Conservation (phyloP, 2,329 filamentous ascomycete genomes). For the Fusarium sp. region DNA sequence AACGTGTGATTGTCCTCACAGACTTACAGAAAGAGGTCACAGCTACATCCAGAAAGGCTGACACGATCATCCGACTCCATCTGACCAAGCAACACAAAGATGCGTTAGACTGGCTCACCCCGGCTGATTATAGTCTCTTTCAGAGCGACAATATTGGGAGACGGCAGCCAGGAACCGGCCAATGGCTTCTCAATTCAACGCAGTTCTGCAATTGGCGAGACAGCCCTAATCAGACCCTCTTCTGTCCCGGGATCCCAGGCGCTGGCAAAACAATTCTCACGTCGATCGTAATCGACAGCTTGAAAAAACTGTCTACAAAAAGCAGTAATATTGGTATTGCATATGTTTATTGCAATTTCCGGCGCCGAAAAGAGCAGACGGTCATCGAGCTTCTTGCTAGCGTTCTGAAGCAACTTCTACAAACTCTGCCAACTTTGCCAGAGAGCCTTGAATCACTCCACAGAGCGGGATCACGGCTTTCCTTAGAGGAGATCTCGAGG, state of each 20-base stretch:
- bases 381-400: not conserved
- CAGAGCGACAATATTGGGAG: slow-evolving; percentile 49
- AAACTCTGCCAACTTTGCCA: not conserved
- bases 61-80: not conserved
- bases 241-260: not conserved
- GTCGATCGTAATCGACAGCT: not conserved
- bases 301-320: not conserved
- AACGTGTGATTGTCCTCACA: too few species aligned
- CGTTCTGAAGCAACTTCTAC: slow-evolving; percentile 1
- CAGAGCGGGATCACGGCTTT: too few species aligned
- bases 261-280: not conserved
- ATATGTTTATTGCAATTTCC: not conserved
- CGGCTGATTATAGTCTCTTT: slow-evolving; percentile 46
- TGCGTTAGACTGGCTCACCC: slow-evolving; percentile 50
- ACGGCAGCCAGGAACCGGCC: slow-evolving; percentile 35
- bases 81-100: not conserved
- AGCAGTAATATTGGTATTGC: not conserved
- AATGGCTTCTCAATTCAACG: not conserved
- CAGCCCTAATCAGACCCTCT: not conserved
- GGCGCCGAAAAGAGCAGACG: not conserved
- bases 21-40: not conserved
- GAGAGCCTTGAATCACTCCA: not conserved
- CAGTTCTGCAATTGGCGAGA: not conserved
- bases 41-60: not conserved
- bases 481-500: fast-evolving